These are phyloP conservation scores for Pyrus bretschneideri DNA, from an alignment of 306 rosid genomes.

Conservation along the genomic window DNA sequence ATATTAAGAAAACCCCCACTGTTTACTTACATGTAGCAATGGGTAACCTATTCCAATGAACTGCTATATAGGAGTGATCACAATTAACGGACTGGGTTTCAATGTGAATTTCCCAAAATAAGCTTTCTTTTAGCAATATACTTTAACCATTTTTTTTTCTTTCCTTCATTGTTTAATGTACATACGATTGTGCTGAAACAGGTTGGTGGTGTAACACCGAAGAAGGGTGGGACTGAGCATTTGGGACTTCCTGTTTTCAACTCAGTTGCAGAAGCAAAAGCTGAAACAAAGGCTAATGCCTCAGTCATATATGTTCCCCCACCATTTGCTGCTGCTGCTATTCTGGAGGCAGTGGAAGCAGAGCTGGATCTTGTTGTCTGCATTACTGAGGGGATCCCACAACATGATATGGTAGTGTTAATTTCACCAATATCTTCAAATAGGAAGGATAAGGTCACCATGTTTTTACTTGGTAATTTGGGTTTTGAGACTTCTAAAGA, in stretches of 20 bases:
- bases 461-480: not conserved
- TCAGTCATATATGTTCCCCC: constrained; percentile 96
- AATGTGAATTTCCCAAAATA: not conserved
- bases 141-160: not conserved
- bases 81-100: not conserved
- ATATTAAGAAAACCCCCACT: not conserved
- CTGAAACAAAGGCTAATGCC: constrained; percentile 91
- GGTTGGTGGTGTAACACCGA: constrained; percentile 98
- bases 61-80: not conserved
- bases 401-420: constrained; percentile 79
- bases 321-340: constrained; percentile 94
- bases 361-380: constrained; percentile 95
- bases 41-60: not conserved
- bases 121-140: not conserved
- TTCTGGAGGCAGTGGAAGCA: constrained; percentile 86
- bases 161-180: not conserved
- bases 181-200: constrained; percentile 12
- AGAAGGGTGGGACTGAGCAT: constrained; percentile 97
- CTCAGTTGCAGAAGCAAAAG: constrained; percentile 87
- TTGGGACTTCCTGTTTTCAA: constrained; percentile 98
- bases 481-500: not conserved
- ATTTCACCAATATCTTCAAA: not conserved
- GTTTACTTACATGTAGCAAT: not conserved
- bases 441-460: not conserved
- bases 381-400: constrained; percentile 99